Conservation (phyloP, 2,329 filamentous ascomycete genomes). For the Pezicula rhizophila region DNA sequence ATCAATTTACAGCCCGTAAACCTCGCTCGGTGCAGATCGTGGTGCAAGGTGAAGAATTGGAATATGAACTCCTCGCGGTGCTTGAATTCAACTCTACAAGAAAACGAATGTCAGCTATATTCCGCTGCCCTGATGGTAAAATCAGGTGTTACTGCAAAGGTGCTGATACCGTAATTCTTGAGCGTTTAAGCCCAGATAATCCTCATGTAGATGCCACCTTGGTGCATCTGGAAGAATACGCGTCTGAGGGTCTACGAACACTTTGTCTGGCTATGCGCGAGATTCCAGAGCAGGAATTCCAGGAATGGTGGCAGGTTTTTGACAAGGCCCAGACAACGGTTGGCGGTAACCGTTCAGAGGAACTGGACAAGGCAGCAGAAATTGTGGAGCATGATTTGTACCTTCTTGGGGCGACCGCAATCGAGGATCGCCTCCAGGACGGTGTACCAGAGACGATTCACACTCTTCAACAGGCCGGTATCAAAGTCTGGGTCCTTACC, state of each 20-base stretch:
- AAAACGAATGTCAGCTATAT: constrained; percentile 97
- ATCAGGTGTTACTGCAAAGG: constrained; percentile 93
- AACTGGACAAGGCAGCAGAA: constrained; percentile 95
- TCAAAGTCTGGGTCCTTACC: constrained; percentile 98
- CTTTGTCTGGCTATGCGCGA: constrained; percentile 94
- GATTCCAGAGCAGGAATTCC: constrained; percentile 80
- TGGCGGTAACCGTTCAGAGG: constrained; percentile 84
- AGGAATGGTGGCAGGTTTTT: constrained; percentile 80
- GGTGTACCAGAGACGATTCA: constrained; percentile 98
- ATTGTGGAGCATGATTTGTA: constrained; percentile 90
- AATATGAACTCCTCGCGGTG: constrained; percentile 92
- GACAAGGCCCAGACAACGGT: constrained; percentile 87
- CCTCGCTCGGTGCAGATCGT: constrained; percentile 82
- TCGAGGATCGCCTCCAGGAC: constrained; percentile 94
- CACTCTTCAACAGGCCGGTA: constrained; percentile 90
- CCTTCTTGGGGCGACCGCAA: constrained; percentile 89
- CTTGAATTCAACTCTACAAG: constrained; percentile 98
- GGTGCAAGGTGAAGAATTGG: constrained; percentile 62
- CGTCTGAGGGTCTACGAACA: constrained; percentile 89
- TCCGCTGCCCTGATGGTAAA: constrained; percentile 92
- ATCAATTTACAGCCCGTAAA: constrained; percentile 85
- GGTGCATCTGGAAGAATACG: constrained; percentile 96
- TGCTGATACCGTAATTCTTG: constrained; percentile 94
- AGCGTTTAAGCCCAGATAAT: constrained; percentile 78
- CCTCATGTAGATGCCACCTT: constrained; percentile 84